A percentile compares a stretch with the other conserved stretches of the same genome.
Conservation (phyloP, 208 protist genomes). For the Spongospora subterranea region DNA sequence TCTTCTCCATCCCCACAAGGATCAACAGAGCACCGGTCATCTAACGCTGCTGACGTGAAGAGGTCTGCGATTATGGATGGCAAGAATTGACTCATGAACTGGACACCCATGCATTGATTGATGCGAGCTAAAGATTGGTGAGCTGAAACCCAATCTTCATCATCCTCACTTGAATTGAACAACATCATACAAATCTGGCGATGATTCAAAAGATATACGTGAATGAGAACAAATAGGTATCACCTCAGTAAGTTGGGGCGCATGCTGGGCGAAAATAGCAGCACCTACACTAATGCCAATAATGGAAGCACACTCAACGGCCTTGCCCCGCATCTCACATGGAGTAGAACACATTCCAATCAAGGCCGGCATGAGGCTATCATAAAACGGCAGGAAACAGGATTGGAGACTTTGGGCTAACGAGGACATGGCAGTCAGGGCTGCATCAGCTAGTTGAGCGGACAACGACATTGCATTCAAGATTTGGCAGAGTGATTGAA, state of each 20-base stretch:
- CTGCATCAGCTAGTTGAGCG: neutral
- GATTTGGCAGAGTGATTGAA: too few relatives aligned
- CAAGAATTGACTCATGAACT: neutral
- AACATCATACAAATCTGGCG: too few relatives aligned
- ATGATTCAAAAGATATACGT: too few relatives aligned
- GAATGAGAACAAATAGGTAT: neutral
- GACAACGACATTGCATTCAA: too few relatives aligned
- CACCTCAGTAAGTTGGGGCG: neutral
- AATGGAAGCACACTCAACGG: neutral
- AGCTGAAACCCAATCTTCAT: neutral
- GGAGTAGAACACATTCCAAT: neutral
- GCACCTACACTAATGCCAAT: neutral
- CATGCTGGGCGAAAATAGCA: neutral
- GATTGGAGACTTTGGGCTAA: neutral
- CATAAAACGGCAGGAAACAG: neutral
- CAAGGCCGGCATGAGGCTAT: neutral
- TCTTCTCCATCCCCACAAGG: neutral
- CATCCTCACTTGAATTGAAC: neutral
- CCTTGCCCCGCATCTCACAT: neutral
- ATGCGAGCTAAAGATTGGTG: neutral
- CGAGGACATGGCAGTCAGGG: neutral
- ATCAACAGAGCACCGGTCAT: conserved; percentile 3
- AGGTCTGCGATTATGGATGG: neutral
- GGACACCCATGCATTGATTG: neutral
- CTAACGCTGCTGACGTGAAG: neutral